Evolutionary conservation across 2,329 filamentous ascomycete species (phyloP).

Genomic region (Aphanoascus verrucosus): DNA sequence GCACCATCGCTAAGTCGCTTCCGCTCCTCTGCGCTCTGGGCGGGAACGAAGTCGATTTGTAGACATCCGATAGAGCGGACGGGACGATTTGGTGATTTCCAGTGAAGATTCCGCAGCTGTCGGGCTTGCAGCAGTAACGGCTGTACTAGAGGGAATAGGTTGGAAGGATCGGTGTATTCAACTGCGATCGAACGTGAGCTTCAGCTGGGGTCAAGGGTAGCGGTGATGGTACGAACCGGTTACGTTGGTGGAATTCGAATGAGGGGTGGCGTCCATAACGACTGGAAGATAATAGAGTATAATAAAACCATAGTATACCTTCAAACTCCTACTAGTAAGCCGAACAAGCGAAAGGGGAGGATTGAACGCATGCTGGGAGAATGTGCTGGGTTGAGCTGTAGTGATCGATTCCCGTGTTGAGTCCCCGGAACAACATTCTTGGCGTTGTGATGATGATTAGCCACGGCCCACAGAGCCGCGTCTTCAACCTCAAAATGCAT

Average conservation of each 20-base stretch:
- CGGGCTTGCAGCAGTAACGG: constrained; percentile 67
- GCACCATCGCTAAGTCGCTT: constrained; percentile 30
- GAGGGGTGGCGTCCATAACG: constrained; percentile 32
- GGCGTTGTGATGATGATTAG: not conserved
- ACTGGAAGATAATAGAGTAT: constrained; percentile 14
- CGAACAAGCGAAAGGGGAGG: not conserved
- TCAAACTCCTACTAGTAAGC: not conserved
- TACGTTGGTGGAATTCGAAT: constrained; percentile 59
- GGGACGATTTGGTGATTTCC: constrained; percentile 88
- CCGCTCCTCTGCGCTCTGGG: constrained; percentile 38
- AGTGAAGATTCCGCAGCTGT: constrained; percentile 83
- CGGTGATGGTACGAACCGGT: constrained; percentile 45
- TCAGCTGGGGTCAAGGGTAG: not conserved
- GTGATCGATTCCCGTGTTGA: not conserved
- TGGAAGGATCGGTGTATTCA: constrained; percentile 90
- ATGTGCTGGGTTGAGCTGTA: not conserved
- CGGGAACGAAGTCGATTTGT: constrained; percentile 73
- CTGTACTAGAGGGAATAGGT: constrained; percentile 71
- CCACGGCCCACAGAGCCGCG: too few species aligned
- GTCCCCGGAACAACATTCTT: not conserved
- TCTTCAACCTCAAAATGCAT: too few species aligned
- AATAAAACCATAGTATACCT: constrained; percentile 10
- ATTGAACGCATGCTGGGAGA: not conserved
- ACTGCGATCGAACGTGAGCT: constrained; percentile 43
- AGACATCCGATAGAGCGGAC: constrained; percentile 87